Base-by-base conservation (phyloP, 1,284 basidiomycete species). In the Marasmius sp. region DNA sequence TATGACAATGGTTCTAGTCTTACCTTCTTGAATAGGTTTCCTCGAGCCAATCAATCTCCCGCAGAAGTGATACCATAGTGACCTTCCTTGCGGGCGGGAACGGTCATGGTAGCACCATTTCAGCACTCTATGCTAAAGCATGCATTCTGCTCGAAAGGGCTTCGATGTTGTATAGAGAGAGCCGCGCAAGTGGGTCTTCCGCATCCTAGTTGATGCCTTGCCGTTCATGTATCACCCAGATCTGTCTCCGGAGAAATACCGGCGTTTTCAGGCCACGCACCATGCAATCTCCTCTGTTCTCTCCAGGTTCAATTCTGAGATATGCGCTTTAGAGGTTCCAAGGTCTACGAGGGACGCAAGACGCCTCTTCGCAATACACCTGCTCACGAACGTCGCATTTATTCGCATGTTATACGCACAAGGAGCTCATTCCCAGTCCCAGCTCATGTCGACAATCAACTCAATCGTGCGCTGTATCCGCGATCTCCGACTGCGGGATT, bases 71-170 rank as follows among this genome's bases (percentile, higher is more conserved):
- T 33, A 63, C 62, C 20, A 43, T 60, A 7, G 37, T 45, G 39
- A 57, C 43, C 8, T 63, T 57, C 22, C 48, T 63, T 11, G 38
- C 22, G 4, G 41, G 27, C 14, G 48, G 53, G 20, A 36, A 33
- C 10, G 49, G 37, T 20, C 2, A 20, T 20, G 34, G 47, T 10
- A 37, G 16, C 34, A 52, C 62, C 14, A 14, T 36, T 14, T n/a
- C 55, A 39, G 62, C 59, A 16, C 43, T 63, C 34, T 52, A 45
- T 37, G 22, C 54, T 3, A 63, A 63, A 33, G 52, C 58, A 20
- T 57, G 58, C 14, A 33, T 63, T n/a, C 27, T 63, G n/a, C 60
- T 55, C 48, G 55, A 63, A 41, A 58, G 57, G 41, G 53, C 62
- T 36, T 33, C 50, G 12, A 33, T 11, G 1, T 34, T 52, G 20